Base-by-base conservation (phyloP, 805 yeast genomes). In the Lipomyces oligophaga region DNA sequence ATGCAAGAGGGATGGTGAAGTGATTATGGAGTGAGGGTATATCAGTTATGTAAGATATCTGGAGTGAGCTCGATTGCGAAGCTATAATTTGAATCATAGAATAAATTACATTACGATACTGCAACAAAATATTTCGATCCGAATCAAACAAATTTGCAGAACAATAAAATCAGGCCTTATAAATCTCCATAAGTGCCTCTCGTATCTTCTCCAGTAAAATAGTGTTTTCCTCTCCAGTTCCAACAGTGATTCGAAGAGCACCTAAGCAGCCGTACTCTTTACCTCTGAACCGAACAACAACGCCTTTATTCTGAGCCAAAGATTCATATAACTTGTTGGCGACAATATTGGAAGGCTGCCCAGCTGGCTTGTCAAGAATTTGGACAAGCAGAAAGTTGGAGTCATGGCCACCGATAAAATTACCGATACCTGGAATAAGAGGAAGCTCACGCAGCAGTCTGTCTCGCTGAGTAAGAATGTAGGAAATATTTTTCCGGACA, bases 221-320 rank as follows among this genome's bases (percentile, higher is more conserved):
- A 38, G 69, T 64, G 59, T 87, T 90, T 66, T 93, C 97, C 44
- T 76, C 78, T 21, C 65, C 68, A 0, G 96, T 88, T 15, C 98
- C 98, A 27, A 93, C 71, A 1, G 97, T 85, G 20, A 89, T 76
- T 66, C 98, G 78, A 42, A 93, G 69, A 39, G 87, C 86, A 26
- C 98, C 98, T 3, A 70, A 69, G 63, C 98, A 93, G 31, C 95
- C 95, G 36, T 80, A 74, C 68, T 93, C 98, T 28, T 71, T 77
- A 25, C 98, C 98, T 69, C 98, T 78, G 63, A 78, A 93, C 66
- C 98, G 77, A 13, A 90, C 85, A 38, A 93, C 97, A 19, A 90
- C 88, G 27, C 77, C 79, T 36, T 80, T 77, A 20, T 76, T 75
- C 24, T 74, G 75, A 0, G 98, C 98, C 61, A 93, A 67, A 34